phyloP scores from a whole-genome alignment of 1,284 basidiomycete species.

The Vanrija sp. region DNA sequence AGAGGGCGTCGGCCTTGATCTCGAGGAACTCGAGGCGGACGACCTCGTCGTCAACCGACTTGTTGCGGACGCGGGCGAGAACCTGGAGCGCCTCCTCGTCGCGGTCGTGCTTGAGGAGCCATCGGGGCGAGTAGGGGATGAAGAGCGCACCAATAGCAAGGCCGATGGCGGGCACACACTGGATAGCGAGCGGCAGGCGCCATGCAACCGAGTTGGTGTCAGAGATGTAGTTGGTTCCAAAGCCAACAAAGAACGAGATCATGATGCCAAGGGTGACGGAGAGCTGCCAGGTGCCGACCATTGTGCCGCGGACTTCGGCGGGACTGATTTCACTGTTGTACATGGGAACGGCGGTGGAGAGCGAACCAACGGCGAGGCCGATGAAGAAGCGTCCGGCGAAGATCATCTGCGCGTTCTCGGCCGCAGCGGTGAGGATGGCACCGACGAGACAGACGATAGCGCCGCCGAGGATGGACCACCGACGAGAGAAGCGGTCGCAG shows the following conservation, averaged over 20 bases:
- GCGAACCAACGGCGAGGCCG: conserved; percentile 57
- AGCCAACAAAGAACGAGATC: conserved; percentile 69
- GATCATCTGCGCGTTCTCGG: conserved; percentile 19
- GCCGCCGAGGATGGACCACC: conserved; percentile 24
- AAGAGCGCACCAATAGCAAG: conserved; percentile 48
- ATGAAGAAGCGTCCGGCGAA: conserved; percentile 25
- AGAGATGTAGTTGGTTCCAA: conserved; percentile 59
- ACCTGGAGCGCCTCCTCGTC: conserved; percentile 65
- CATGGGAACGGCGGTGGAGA: conserved; percentile 71
- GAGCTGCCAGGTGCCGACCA: conserved; percentile 66
- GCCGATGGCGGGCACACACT: conserved; percentile 58
- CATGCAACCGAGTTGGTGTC: conserved; percentile 60
- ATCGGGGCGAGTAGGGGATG: conserved; percentile 58
- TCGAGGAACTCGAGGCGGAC: conserved; percentile 74
- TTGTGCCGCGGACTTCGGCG: conserved; percentile 67
- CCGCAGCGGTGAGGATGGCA: conserved; percentile 17
- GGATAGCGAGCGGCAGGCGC: conserved; percentile 70
- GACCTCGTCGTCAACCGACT: conserved; percentile 59
- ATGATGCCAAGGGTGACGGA: conserved; percentile 21
- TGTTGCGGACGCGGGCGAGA: conserved; percentile 58
- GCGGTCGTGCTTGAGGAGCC: conserved; percentile 59
- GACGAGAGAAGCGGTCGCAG: conserved; percentile 15
- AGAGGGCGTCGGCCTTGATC: conserved; percentile 67
- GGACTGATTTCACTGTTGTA: conserved; percentile 54
- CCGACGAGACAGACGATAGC: conserved; percentile 21